phyloP scores from a whole-genome alignment of 2,329 filamentous ascomycete species.

The Coniella lustricola region DNA sequence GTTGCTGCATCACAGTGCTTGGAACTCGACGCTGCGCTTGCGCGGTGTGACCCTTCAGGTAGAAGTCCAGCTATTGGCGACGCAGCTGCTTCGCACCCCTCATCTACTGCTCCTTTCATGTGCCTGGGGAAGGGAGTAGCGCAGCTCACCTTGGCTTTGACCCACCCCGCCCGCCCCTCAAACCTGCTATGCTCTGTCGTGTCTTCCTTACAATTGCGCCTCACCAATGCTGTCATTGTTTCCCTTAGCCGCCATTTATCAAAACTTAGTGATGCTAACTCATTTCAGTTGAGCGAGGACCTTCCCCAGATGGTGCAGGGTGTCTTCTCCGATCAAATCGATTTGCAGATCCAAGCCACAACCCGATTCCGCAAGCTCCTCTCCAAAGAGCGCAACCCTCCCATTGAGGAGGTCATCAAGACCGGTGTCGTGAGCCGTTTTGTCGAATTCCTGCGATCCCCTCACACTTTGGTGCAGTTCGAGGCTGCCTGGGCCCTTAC shows the following conservation, averaged over 20 bases:
- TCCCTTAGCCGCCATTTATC: not conserved
- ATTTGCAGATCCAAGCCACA: conserved; percentile 92
- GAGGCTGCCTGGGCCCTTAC: conserved; percentile 98
- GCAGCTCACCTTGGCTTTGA: conserved; percentile 7
- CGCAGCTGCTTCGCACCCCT: conserved; percentile 7
- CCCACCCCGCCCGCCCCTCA: conserved; percentile 6
- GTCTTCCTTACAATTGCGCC: not conserved
- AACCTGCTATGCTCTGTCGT: not conserved
- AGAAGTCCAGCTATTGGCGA: conserved; percentile 3
- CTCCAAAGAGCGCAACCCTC: conserved; percentile 97
- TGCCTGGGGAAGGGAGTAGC: not conserved
- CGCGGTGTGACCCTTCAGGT: not conserved
- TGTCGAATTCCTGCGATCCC: conserved; percentile 95
- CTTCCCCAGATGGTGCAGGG: conserved; percentile 97
- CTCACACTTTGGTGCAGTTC: conserved; percentile 96
- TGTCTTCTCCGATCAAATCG: conserved; percentile 98
- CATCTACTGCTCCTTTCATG: conserved; percentile 10
- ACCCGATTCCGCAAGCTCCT: conserved; percentile 98
- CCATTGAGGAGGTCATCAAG: conserved; percentile 98
- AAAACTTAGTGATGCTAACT: conserved; percentile 22
- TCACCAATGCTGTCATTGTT: not conserved
- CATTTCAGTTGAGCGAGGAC: conserved; percentile 80
- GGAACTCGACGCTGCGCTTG: not conserved
- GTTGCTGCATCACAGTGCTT: not conserved
- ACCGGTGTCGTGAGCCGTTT: conserved; percentile 96